Conservation (phyloP, 1,284 basidiomycete species). For the Rhodofomes roseus region DNA sequence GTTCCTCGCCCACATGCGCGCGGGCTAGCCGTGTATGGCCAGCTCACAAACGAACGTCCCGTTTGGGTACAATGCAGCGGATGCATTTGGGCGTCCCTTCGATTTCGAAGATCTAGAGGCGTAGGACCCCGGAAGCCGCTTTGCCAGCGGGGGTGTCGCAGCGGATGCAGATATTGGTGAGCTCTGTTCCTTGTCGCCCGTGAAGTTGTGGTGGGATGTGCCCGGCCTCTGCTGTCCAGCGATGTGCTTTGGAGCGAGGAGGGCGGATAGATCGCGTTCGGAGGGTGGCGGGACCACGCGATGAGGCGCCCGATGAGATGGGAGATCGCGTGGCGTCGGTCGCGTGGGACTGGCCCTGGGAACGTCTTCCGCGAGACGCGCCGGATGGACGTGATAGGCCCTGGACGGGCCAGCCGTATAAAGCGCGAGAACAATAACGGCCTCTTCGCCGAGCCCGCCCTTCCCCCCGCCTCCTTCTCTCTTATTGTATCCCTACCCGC, state of each 20-base stretch:
- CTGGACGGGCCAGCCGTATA: not conserved
- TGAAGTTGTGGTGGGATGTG: not conserved
- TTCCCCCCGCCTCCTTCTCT: not conserved
- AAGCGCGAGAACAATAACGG: conserved; percentile 1
- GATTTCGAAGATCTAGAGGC: not conserved
- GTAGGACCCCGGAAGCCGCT: not conserved
- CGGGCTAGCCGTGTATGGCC: not conserved
- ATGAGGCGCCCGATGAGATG: not conserved
- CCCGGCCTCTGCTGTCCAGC: not conserved
- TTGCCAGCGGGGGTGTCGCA: not conserved
- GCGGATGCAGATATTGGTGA: not conserved
- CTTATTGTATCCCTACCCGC: conserved; percentile 1
- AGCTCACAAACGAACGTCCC: conserved; percentile 2
- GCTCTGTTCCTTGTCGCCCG: not conserved
- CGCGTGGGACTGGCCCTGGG: not conserved
- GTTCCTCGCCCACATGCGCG: conserved; percentile 1
- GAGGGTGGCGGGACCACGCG: not conserved
- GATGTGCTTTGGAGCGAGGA: not conserved
- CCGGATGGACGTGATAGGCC: not conserved
- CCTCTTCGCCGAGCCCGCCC: not conserved
- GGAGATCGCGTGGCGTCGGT: not conserved
- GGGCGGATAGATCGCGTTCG: not conserved
- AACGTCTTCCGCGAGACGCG: not conserved
- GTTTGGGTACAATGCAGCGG: conserved; percentile 3
- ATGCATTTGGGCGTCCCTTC: not conserved